Base-by-base conservation (phyloP, 2,329 filamentous ascomycete genomes). In the Westerdykella aurantiaca region DNA sequence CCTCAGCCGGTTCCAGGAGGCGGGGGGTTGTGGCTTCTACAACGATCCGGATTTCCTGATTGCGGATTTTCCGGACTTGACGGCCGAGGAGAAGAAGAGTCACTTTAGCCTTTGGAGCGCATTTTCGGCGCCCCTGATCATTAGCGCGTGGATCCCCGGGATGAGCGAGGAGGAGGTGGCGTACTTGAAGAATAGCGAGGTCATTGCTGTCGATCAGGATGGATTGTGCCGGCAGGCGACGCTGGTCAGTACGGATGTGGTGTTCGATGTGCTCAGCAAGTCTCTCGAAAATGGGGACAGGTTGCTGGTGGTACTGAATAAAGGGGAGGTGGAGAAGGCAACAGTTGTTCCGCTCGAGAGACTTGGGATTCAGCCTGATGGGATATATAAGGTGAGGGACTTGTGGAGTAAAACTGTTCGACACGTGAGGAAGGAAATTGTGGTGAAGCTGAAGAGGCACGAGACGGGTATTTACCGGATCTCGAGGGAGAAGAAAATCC, bases 301-400 rank as follows among this genome's bases (percentile, higher is more conserved):
- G 3, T 47, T 77, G 9, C 53, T 76, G n/a, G 71, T 71, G 0
- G 58, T 76, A 7, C 55, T 77, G 13, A 77, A 77, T 51, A 61
- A 66, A 9, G 70, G 70, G 1, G 57, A 58, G 17, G 34, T 43
- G 2, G 50, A 62, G 1, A 55, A 42, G 2, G 61, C 58, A 6
- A 54, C 59, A 3, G 63, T 38, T 7, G 53, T 75, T 7, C 54
- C 64, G 0, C 55, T 71, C 38, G 52, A 59, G 10, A 54, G 65
- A 10, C 56, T 72, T 1, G 72, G 72, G 5, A 52, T 74, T 18
- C 49, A 60, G 18, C 44, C 53, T 0, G 48, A 51, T 1, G 60
- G 55, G 31, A 53, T 55, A 41, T 69, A 62, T 38, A 46, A 46
- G 2, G 67, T 67, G 10, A 71, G 66, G 41, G 65, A 75, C 48